Percentiles rank a stretch among this genome's conserved stretches.
Evolutionary conservation across 306 rosid genomes (phyloP).

Genomic region (Morella rubra): DNA sequence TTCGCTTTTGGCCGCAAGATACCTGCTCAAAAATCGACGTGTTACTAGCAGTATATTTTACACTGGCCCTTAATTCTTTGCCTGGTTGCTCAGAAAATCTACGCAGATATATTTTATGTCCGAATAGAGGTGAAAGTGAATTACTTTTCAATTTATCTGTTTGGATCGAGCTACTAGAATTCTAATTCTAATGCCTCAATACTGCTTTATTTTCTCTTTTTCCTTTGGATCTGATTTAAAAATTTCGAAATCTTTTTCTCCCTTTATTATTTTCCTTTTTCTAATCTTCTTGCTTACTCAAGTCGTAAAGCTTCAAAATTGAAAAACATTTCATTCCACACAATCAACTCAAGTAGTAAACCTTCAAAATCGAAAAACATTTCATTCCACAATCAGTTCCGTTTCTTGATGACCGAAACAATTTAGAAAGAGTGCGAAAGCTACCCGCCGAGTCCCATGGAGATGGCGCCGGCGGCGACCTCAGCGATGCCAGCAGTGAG

Average conservation of each 20-base stretch:
- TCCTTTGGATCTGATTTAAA: neutral
- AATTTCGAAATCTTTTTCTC: neutral
- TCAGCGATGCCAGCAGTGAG: slow-evolving; percentile 76
- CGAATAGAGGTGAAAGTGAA: too few relatives aligned
- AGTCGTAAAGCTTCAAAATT: neutral
- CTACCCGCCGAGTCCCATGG: slow-evolving; percentile 91
- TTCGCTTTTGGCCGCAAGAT: slow-evolving; percentile 91
- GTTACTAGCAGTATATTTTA: neutral
- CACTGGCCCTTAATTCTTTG: neutral
- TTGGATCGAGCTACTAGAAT: too few relatives aligned
- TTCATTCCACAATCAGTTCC: too few relatives aligned
- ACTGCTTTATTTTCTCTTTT: neutral
- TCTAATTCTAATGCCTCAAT: too few relatives aligned
- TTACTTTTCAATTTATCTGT: too few relatives aligned
- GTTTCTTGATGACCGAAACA: too few relatives aligned
- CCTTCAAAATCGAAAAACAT: too few relatives aligned
- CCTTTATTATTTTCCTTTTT: neutral
- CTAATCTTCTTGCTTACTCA: neutral
- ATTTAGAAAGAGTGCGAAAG: neutral
- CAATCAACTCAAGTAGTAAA: too few relatives aligned
- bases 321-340: neutral
- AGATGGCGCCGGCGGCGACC: slow-evolving; percentile 73
- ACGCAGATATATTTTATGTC: too few relatives aligned
- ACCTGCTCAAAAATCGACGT: slow-evolving; percentile 36
- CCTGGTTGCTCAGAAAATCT: slow-evolving; percentile 6